These are phyloP conservation scores for Phellopilus nigrolimitatus DNA, from an alignment of 1,284 basidiomycete genomes.

Conservation along the genomic window DNA sequence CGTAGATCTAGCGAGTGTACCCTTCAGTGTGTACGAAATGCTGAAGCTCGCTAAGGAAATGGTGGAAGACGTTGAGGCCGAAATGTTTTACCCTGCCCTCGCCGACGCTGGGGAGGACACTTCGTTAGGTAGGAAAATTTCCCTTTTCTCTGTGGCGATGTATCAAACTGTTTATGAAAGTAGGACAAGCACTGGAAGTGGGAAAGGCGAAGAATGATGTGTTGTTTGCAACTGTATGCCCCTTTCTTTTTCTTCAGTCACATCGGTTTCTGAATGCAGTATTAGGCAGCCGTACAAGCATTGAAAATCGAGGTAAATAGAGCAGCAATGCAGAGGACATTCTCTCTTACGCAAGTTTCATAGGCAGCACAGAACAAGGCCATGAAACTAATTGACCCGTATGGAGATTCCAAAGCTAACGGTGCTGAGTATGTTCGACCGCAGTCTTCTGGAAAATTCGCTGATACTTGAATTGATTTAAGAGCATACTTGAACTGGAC, in stretches of 20 bases:
- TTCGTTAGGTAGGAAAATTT: not conserved
- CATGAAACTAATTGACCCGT: slow-evolving; percentile 4
- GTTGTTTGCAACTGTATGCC: slow-evolving; percentile 14
- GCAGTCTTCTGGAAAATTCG: not conserved
- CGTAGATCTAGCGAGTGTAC: slow-evolving; percentile 4
- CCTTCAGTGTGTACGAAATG: slow-evolving; percentile 15
- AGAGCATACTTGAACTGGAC: slow-evolving; percentile 14
- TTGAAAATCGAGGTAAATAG: slow-evolving; percentile 6
- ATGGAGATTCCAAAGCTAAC: not conserved
- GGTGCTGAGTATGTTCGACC: slow-evolving; percentile 8
- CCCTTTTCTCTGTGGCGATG: no score
- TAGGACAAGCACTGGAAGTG: slow-evolving; percentile 14
- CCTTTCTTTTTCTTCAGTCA: not conserved
- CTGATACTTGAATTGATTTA: not conserved
- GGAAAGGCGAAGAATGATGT: slow-evolving; percentile 16
- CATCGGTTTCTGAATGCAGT: not conserved
- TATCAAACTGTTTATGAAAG: not conserved
- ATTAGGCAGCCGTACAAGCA: slow-evolving; percentile 11
- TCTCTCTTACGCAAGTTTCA: no score
- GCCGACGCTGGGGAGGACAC: slow-evolving; percentile 1
- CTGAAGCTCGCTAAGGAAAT: slow-evolving; percentile 8
- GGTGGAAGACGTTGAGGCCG: slow-evolving; percentile 15
- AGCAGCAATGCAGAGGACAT: no score
- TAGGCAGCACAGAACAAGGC: slow-evolving; percentile 12
- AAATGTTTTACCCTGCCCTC: slow-evolving; percentile 16